Percentiles rank a stretch among this genome's conserved stretches.
phyloP scores from a whole-genome alignment of 805 yeast genomes.

The Candida oleophila region DNA sequence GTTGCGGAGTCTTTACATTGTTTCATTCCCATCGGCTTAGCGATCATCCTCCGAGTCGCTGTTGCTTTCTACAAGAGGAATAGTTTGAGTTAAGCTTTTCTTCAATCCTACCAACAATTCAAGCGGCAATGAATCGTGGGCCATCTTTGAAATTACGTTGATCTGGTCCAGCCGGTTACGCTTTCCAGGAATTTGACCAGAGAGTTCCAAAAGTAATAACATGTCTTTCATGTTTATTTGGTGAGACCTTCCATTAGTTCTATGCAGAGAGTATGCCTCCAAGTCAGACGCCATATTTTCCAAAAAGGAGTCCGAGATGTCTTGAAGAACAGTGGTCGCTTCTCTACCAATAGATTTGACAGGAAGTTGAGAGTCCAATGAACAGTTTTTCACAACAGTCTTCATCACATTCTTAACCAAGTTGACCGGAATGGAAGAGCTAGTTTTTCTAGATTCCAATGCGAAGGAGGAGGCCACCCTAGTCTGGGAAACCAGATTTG shows the following conservation, averaged over 20 bases:
- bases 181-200: slow-evolving; percentile 18
- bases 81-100: slow-evolving; percentile 18
- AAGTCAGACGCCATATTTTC: slow-evolving; percentile 29
- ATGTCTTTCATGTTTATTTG: slow-evolving; percentile 35
- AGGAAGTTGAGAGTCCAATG: neutral
- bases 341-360: slow-evolving; percentile 11
- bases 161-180: slow-evolving; percentile 9
- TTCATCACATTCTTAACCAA: neutral
- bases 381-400: neutral
- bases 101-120: slow-evolving; percentile 34
- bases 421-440: neutral
- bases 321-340: slow-evolving; percentile 19
- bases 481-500: neutral
- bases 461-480: neutral
- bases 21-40: neutral
- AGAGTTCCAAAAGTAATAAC: slow-evolving; percentile 30
- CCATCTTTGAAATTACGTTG: slow-evolving; percentile 28
- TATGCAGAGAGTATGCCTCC: slow-evolving; percentile 35
- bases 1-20: neutral
- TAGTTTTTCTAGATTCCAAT: neutral
- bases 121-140: slow-evolving; percentile 34
- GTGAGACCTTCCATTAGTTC: slow-evolving; percentile 16
- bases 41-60: neutral
- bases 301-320: slow-evolving; percentile 31
- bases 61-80: neutral